Conservation (phyloP, 2,329 filamentous ascomycete genomes). For the Allantophomopsis lycopodina region DNA sequence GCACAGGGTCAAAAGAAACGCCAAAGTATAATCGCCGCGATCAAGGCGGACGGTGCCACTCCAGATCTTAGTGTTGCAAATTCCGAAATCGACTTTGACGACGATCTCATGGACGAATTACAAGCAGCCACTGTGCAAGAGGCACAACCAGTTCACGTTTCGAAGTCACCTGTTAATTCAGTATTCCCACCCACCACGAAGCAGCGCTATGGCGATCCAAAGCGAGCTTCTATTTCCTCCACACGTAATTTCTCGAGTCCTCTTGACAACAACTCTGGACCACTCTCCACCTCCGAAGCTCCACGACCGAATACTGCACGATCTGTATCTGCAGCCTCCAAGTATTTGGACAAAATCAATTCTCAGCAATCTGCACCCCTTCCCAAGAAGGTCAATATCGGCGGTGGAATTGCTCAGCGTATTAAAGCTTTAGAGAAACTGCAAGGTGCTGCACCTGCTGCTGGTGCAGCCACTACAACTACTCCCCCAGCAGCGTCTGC, state of each 20-base stretch:
- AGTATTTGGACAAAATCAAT: slow-evolving; percentile 39
- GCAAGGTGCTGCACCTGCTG: neutral
- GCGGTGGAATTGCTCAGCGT: slow-evolving; percentile 81
- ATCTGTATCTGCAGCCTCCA: slow-evolving; percentile 34
- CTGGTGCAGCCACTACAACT: slow-evolving; percentile 27
- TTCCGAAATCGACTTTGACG: slow-evolving; percentile 44
- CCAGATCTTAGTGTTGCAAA: slow-evolving; percentile 16
- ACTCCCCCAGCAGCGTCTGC: slow-evolving; percentile 23
- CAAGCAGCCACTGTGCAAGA: slow-evolving; percentile 71
- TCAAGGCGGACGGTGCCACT: slow-evolving; percentile 32
- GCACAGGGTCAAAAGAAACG: slow-evolving; percentile 6
- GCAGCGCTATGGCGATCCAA: slow-evolving; percentile 7
- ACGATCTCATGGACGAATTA: slow-evolving; percentile 74
- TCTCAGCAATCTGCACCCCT: slow-evolving; percentile 35
- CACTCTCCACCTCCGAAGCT: slow-evolving; percentile 23
- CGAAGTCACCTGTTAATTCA: slow-evolving; percentile 70
- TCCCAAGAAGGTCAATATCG: slow-evolving; percentile 67
- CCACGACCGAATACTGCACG: slow-evolving; percentile 10
- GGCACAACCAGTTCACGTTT: slow-evolving; percentile 66
- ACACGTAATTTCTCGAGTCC: slow-evolving; percentile 21
- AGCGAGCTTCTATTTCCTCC: slow-evolving; percentile 9
- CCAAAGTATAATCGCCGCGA: slow-evolving; percentile 30
- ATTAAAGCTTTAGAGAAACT: slow-evolving; percentile 89
- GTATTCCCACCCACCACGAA: slow-evolving; percentile 30
- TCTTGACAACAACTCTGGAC: slow-evolving; percentile 17